These are phyloP conservation scores for Vachellia pachyceras DNA, from an alignment of 306 rosid species.

Conservation along the genomic window DNA sequence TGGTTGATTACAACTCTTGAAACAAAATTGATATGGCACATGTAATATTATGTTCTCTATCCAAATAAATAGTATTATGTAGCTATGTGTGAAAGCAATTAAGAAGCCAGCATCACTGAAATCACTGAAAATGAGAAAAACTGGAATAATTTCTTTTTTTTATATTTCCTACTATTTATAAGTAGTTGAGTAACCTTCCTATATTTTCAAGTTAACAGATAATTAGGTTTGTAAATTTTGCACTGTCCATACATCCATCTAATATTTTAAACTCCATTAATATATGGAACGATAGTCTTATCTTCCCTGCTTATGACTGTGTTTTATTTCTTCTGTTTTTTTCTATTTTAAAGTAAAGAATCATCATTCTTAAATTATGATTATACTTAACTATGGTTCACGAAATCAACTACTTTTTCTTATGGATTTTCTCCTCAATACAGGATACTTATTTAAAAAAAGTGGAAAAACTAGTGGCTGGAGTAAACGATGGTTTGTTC, in stretches of 20 bases:
- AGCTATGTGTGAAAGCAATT: neutral
- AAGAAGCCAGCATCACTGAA: neutral
- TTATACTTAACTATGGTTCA: neutral
- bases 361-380: neutral
- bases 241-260: neutral
- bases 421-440: conserved; percentile 21
- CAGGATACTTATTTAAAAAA: conserved; percentile 62
- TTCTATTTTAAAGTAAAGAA: neutral
- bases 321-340: neutral
- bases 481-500: conserved; percentile 66
- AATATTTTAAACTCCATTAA: neutral
- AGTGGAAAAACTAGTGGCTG: conserved; percentile 62
- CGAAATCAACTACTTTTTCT: neutral
- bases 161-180: neutral
- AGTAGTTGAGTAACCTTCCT: neutral
- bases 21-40: neutral
- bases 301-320: neutral
- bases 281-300: too few species aligned
- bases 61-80: neutral
- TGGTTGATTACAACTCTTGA: neutral
- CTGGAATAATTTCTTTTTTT: neutral
- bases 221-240: neutral
- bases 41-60: neutral
- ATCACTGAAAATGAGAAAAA: neutral
- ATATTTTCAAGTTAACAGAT: conserved; percentile 1